Evolutionary conservation across 768 basidiomycete genomes (phyloP), one percentile per base, ranked within the genome.

Genomic region (Rhizopogon sp.): DNA sequence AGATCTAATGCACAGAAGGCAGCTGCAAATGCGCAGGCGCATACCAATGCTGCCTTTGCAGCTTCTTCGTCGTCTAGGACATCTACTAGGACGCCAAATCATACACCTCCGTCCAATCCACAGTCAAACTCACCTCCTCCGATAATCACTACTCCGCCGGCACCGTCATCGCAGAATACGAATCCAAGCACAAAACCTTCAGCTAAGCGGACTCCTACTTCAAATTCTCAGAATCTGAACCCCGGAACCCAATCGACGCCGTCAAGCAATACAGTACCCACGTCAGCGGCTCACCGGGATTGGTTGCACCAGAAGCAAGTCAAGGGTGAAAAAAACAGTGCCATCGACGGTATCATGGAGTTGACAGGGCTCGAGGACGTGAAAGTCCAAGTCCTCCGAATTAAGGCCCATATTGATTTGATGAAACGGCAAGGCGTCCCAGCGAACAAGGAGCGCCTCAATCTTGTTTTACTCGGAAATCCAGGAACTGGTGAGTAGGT

Each of bases 331-430:
- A 66, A 61, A 22, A 84, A 83, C 54, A 62, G 65, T 5, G 70
- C 78, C n/a, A 79, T 89, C 22, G 87, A 88, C 58, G 70, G 74
- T 2, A 77, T 87, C 58, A 88, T 88, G 86, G 77, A 66, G 3
- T 80, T 89, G 82, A 83, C 76, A 2, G 87, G 87, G 3, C 74
- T 89, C 4, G 86, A 88, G 61, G 70, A 76, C 1, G 85, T 89
- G 54, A 89, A 88, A 65, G 56, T 56, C 6, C 71, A 85, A 56
- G 72, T 87, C 10, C 73, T 89, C n/a, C 59, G 62, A 1, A 82
- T 87, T 57, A 81, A 84, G 56, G 78, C 70, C 11, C 82, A 79
- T 60, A 78, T 89, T 9, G 84, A 86, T 17, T 68, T 74, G 0
- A 70, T 73, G 29, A 68, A 64, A n/a, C 76, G 85, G 7, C 87